phyloP scores from a whole-genome alignment of 139 green algal genomes.

The Pleodorina starrii region DNA sequence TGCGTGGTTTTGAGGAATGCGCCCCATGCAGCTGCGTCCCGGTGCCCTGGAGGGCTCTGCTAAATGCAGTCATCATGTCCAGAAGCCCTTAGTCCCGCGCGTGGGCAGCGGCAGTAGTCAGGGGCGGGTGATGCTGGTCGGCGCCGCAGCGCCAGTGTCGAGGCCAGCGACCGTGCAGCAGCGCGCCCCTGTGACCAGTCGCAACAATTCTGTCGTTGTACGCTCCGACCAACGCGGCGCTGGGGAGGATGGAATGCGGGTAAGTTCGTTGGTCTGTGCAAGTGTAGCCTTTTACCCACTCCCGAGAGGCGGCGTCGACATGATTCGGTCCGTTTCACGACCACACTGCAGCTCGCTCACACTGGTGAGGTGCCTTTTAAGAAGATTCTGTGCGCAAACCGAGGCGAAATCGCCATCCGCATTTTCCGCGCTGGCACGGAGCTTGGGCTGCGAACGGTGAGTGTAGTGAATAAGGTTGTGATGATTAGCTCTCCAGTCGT shows the following conservation, averaged over 20 bases:
- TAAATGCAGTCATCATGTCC: not conserved
- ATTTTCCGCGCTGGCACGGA: slow-evolving; percentile 94
- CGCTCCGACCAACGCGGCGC: not conserved
- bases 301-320: not conserved
- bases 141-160: not conserved
- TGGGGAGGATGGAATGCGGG: slow-evolving; percentile 37
- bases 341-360: slow-evolving; percentile 30
- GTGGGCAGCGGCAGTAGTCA: slow-evolving; percentile 7
- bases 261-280: not conserved
- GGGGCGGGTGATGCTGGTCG: not conserved
- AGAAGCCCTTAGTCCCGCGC: not conserved
- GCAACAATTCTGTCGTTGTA: not conserved
- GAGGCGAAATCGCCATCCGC: slow-evolving; percentile 98
- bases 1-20: not conserved
- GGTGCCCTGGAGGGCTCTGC: not conserved
- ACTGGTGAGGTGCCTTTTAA: slow-evolving; percentile 75
- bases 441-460: slow-evolving; percentile 82
- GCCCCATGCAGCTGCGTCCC: slow-evolving; percentile 25
- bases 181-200: not conserved
- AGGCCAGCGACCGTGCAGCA: not conserved
- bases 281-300: not conserved
- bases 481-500: too few species aligned
- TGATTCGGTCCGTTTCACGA: too few species aligned
- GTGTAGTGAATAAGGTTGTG: too few species aligned
- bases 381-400: slow-evolving; percentile 94